Conservation (phyloP, 345 rosid species). For the Moringa oleifera region DNA sequence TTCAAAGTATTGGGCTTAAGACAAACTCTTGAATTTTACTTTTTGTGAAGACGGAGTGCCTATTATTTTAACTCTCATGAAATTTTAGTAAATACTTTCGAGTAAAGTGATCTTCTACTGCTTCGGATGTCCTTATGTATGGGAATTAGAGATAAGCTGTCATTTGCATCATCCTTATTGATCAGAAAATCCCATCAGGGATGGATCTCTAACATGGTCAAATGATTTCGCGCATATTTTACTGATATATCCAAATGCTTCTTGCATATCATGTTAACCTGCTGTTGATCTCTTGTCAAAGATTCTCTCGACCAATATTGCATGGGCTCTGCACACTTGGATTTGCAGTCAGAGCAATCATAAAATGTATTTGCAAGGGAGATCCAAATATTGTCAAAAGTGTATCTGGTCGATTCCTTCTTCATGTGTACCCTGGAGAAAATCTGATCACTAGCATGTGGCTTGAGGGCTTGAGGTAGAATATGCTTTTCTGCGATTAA, state of each 20-base stretch:
- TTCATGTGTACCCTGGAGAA: constrained; percentile 83
- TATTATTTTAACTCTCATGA: too few species aligned
- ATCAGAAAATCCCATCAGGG: too few species aligned
- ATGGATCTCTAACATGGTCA: too few species aligned
- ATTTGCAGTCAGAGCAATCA: constrained; percentile 70
- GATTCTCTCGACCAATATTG: constrained; percentile 82
- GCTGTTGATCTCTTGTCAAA: constrained; percentile 10
- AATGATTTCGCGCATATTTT: not conserved
- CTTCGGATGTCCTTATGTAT: too few species aligned
- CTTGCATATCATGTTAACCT: not conserved
- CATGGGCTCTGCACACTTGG: constrained; percentile 89
- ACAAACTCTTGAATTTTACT: too few species aligned
- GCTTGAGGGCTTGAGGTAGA: constrained; percentile 71
- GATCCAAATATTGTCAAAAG: constrained; percentile 49
- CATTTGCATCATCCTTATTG: too few species aligned
- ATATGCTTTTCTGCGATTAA: not conserved
- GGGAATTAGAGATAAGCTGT: too few species aligned
- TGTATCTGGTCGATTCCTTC: constrained; percentile 68
- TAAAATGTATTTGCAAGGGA: constrained; percentile 73
- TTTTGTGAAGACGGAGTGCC: too few species aligned
- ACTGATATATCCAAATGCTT: not conserved
- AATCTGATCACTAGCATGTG: constrained; percentile 81
- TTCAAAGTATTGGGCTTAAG: too few species aligned
- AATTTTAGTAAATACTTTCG: too few species aligned
- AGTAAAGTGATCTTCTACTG: too few species aligned